Base-by-base conservation (phyloP, 2,329 filamentous ascomycete genomes). In the Cordyceps tenuipes region DNA sequence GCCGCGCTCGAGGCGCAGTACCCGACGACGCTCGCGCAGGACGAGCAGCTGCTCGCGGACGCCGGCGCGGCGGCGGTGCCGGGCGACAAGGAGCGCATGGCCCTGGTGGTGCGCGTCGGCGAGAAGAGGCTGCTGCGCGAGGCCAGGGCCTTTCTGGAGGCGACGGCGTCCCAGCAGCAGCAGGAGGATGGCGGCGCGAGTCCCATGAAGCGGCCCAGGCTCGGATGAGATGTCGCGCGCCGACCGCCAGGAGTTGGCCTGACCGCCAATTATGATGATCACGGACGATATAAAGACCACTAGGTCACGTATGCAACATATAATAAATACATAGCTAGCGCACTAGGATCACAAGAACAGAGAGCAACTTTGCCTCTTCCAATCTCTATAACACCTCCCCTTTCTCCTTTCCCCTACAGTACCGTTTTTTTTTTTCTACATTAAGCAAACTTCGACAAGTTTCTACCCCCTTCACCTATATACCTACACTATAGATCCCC, bases 121-220 rank as follows among this genome's bases (percentile, higher is more conserved):
- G 89, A 93, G 72, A 91, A 91, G 70, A 78, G 79, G 65, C 76
- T 92, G 6, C 68, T 91, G 26, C 72, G 77, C 59, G 78, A 84
- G 66, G 77, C 84, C 1, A 76, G 81, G 61, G 65, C 62, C 12
- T 65, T 72, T 15, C 63, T 72, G 52, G 72, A 70, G 64, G 69
- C 46, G 29, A 29, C 39, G 39, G 34, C 31, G 41, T 51, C 68
- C 69, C 26, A 66, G 66, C n/a, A 64, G 65, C 19, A 64, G 70
- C 4, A 59, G 64, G 29, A 29, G 29, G 13, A 75, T 75, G 66
- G 69, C 64, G 60, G 60, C 67, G 43, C 74, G 66, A 74, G 66
- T n/a, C 36, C 57, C 39, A 43, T n/a, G 13, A 60, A 61, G 48
- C 51, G 36, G 46, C 44, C 43, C 12, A 43, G 58, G n/a, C 34